Evolutionary conservation across 805 yeast genomes (phyloP), one percentile per base, ranked within the genome.

Genomic region (Lipomyces starkeyi): DNA sequence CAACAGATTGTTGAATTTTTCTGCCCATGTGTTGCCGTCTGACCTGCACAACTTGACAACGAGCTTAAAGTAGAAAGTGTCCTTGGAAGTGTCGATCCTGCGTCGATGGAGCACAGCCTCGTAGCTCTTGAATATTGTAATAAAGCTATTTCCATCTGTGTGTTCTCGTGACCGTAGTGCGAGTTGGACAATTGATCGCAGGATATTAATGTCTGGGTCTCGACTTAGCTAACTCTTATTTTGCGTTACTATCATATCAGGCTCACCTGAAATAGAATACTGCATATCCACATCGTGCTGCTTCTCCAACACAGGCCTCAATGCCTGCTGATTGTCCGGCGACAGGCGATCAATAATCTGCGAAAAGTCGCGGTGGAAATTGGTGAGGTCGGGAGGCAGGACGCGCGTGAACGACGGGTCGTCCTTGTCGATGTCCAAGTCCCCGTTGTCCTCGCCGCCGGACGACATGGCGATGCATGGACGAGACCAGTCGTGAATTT

Each of bases 21-120:
- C 70, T 2, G 67, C 66, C 72, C 72, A 69, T 1, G 68, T 58
- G 20, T 43, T 13, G 17, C 72, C 72, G 9, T 62, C 62, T 4
- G 70, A 11, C 47, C 68, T 64, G 52, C 65, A 59, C 29, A 69
- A 63, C 52, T 64, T 69, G 57, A 69, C 59, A 47, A 69, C 55
- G 20, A 69, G 68, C 55, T 62, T 65, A 29, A 68, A 67, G 56
- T 60, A 69, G 53, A 64, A 64, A 11, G 61, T 32, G 32, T 69
- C 72, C 27, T 54, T 47, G n/a, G 72, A 58, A 8, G 71, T 34
- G 47, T 69, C 66, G 29, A 69, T 64, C 25, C 58, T 59, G 25
- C 54, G 55, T 11, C 59, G 68, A 13, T 67, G 68, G 22, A 69
- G 66, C 14, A 69, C 72, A 0, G 61, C 11, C n/a, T 69, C 72